Base-by-base conservation (phyloP, 306 rosid species). In the Abrus pulchellus region DNA sequence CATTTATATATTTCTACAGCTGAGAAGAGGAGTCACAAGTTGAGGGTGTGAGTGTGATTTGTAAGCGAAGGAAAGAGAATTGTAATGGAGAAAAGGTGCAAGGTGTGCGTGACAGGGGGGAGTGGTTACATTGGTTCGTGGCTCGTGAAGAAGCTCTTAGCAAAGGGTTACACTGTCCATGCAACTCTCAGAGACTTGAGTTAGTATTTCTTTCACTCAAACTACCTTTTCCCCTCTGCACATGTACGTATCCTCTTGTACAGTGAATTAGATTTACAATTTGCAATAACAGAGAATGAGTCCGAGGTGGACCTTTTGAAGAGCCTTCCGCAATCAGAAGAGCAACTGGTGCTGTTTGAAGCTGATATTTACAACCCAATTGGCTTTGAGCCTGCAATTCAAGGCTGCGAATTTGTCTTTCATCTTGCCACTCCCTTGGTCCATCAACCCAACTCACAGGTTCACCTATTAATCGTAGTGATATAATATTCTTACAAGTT, bases 151-250 rank as follows among this genome's bases (percentile, higher is more conserved):
- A 82, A 20, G 81, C 87, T 88, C 12, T 62, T 90, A 1, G 72
- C 74, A 34, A 83, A 86, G 30, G 91, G 91, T 10, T 62, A 80
- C 55, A 77, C 78, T 0, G 90, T 90, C 36, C 91, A 90, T 72
- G 88, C 90, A 10, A 86, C 94, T 65, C 78, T 86, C 53, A 88
- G 91, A 56, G 86, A 86, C 80, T 54, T 82, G 30, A 85, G 91
- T 84, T 5, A 83, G 91, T 83, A 38, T 20, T 20, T 20, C 30
- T 40, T 28, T 14, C 1, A 11, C 61, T 20, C 59, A 27, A 20
- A 48, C 30, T n/a, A n/a, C n/a, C n/a, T n/a, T 56, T 32, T 34
- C 1, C 49, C 48, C 57, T 57, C 0, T 44, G 1, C 5, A 0
- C 12, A 5, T 11, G 0, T 1, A 38, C 8, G 3, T n/a, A 2